Conservation (phyloP, 2,329 filamentous ascomycete species). For the Fusarium heterosporum region DNA sequence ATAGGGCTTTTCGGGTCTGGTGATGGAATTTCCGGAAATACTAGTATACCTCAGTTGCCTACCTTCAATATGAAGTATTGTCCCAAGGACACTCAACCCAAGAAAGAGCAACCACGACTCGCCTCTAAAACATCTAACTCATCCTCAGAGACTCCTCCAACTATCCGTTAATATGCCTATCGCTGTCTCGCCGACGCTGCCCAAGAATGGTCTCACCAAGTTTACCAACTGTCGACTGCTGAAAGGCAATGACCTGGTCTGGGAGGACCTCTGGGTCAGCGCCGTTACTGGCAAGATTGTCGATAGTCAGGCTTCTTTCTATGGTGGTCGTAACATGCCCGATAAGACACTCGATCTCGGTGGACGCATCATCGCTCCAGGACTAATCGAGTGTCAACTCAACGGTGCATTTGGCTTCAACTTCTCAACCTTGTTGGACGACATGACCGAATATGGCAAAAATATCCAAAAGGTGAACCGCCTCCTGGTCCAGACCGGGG, state of each 20-base stretch:
- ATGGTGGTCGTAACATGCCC: slow-evolving; percentile 75
- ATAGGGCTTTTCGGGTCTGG: slow-evolving; percentile 24
- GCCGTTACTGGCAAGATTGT: slow-evolving; percentile 85
- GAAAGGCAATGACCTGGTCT: slow-evolving; percentile 73
- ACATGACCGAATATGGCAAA: slow-evolving; percentile 76
- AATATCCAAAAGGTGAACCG: slow-evolving; percentile 78
- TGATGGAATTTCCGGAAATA: slow-evolving; percentile 20
- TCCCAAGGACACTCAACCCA: slow-evolving; percentile 20
- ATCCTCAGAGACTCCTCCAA: slow-evolving; percentile 7
- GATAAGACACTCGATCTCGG: slow-evolving; percentile 82
- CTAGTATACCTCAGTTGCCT: slow-evolving; percentile 35
- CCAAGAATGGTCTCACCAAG: slow-evolving; percentile 76
- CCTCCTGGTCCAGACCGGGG: slow-evolving; percentile 79
- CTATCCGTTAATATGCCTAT: slow-evolving; percentile 58
- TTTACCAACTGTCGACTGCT: slow-evolving; percentile 89
- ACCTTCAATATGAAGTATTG: slow-evolving; percentile 17
- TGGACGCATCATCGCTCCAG: slow-evolving; percentile 85
- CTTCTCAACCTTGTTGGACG: slow-evolving; percentile 81
- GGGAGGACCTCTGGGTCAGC: slow-evolving; percentile 90
- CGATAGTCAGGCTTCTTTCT: slow-evolving; percentile 74
- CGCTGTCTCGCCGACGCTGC: slow-evolving; percentile 54
- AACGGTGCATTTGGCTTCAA: slow-evolving; percentile 95
- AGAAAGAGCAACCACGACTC: slow-evolving; percentile 6
- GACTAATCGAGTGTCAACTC: slow-evolving; percentile 90
- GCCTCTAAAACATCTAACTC: slow-evolving; percentile 20